Percentiles rank a stretch among this genome's conserved stretches.
These are phyloP conservation scores for Sporothrix brunneoviolacea DNA, from an alignment of 2,329 filamentous ascomycete species.

Conservation along the genomic window DNA sequence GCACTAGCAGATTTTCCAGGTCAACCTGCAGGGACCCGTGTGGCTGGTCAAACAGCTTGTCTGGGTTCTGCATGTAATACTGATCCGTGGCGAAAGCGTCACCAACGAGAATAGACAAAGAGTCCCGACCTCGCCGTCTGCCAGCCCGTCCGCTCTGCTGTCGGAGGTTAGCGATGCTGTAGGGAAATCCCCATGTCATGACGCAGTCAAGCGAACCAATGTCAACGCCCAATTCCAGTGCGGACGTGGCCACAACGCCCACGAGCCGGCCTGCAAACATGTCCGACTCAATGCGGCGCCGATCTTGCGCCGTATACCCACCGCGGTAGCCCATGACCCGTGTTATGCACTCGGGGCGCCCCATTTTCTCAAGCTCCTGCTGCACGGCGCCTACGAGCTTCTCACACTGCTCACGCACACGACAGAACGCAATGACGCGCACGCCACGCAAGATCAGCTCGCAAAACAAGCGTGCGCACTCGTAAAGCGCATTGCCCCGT, in stretches of 20 bases:
- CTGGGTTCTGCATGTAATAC: slow-evolving; percentile 93
- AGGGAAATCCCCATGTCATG: slow-evolving; percentile 88
- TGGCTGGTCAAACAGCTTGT: slow-evolving; percentile 86
- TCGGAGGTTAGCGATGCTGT: slow-evolving; percentile 87
- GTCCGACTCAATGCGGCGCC: slow-evolving; percentile 80
- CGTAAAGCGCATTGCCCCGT: slow-evolving; percentile 71
- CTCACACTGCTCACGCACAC: slow-evolving; percentile 83
- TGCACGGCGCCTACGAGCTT: slow-evolving; percentile 73
- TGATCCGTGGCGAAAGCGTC: slow-evolving; percentile 89
- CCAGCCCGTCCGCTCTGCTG: slow-evolving; percentile 94
- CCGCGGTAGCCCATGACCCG: slow-evolving; percentile 94
- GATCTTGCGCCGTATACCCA: slow-evolving; percentile 87
- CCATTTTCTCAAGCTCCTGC: slow-evolving; percentile 65
- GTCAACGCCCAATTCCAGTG: slow-evolving; percentile 88
- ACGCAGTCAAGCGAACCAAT: slow-evolving; percentile 93
- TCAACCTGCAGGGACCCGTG: slow-evolving; percentile 88
- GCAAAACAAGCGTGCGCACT: slow-evolving; percentile 86
- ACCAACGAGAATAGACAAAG: slow-evolving; percentile 80
- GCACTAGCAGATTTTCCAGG: slow-evolving; percentile 80
- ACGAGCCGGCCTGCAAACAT: slow-evolving; percentile 96
- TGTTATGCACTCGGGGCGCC: slow-evolving; percentile 65
- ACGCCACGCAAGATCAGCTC: slow-evolving; percentile 83
- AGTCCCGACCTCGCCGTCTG: slow-evolving; percentile 84
- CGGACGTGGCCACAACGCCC: slow-evolving; percentile 89
- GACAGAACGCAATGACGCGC: slow-evolving; percentile 86